These are phyloP conservation scores for Thelephora ganbajun DNA, from an alignment of 768 basidiomycete species.

Conservation along the genomic window DNA sequence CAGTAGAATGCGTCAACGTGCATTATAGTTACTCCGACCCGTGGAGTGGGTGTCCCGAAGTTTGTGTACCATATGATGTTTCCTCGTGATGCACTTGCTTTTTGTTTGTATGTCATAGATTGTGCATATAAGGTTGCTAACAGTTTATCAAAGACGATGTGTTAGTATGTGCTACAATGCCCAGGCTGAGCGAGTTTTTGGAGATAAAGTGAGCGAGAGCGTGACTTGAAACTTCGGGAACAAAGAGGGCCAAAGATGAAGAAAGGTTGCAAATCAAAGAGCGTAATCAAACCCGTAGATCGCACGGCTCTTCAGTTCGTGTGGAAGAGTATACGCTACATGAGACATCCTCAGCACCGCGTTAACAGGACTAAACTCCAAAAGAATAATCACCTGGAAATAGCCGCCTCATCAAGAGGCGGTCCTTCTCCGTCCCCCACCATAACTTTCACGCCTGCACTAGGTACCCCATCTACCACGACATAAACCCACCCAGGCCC, in stretches of 20 bases:
- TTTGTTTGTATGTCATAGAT: no score
- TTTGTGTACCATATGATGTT: background rate
- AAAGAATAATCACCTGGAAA: conserved; percentile 35
- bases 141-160: conserved; percentile 1
- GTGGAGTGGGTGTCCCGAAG: background rate
- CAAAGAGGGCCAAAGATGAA: no score
- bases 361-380: background rate
- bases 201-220: background rate
- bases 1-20: conserved; percentile 86
- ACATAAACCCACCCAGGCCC: conserved; percentile 69
- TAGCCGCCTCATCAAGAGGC: conserved; percentile 37
- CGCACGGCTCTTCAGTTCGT: no score
- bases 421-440: conserved; percentile 55
- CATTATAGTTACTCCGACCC: conserved; percentile 30
- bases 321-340: no score
- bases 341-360: no score
- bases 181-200: background rate
- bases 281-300: no score
- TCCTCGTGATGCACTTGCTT: no score
- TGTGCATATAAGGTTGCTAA: no score
- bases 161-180: background rate
- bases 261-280: no score
- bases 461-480: conserved; percentile 54
- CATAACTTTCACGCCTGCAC: conserved; percentile 47
- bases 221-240: background rate